Percentiles rank a stretch among this genome's conserved stretches.
phyloP scores from a whole-genome alignment of 139 green algal species.

The Chlorella ohadii region DNA sequence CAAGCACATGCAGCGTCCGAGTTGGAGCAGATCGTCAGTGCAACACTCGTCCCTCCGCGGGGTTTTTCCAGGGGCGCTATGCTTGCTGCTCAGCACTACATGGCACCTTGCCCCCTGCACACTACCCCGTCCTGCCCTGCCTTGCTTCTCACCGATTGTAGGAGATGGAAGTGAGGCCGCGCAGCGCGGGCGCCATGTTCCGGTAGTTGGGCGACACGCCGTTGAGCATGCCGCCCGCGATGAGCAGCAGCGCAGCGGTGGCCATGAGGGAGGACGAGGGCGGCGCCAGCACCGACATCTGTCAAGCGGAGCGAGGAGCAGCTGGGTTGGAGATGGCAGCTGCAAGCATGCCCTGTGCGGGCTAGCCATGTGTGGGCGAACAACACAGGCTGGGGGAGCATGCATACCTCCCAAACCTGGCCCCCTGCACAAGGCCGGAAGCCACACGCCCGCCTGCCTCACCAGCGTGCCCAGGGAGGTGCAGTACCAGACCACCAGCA shows the following conservation, averaged over 20 bases:
- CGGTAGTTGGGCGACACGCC: constrained; percentile 55
- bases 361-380: too few species aligned
- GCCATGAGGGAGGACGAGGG: constrained; percentile 57
- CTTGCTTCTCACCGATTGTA: constrained; percentile 28
- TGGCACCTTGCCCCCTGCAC: too few species aligned
- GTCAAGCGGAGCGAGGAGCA: constrained; percentile 11
- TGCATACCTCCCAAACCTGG: too few species aligned
- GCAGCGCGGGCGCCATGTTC: constrained; percentile 41
- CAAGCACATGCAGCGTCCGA: too few species aligned
- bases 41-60: too few species aligned
- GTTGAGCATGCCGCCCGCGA: constrained; percentile 58
- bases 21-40: not conserved
- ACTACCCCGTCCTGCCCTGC: too few species aligned
- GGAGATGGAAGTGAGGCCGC: constrained; percentile 35
- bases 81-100: too few species aligned
- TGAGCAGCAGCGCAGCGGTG: constrained; percentile 38
- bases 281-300: constrained; percentile 42
- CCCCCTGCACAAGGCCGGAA: too few species aligned
- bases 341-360: too few species aligned
- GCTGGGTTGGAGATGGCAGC: too few species aligned
- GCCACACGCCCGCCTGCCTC: constrained; percentile 5
- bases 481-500: constrained; percentile 56
- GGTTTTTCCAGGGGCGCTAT: too few species aligned
- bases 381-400: too few species aligned
- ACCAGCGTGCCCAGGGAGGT: constrained; percentile 15